These are phyloP conservation scores for Xylaria telfairii DNA, from an alignment of 495 filamentous ascomycete species.

Conservation along the genomic window DNA sequence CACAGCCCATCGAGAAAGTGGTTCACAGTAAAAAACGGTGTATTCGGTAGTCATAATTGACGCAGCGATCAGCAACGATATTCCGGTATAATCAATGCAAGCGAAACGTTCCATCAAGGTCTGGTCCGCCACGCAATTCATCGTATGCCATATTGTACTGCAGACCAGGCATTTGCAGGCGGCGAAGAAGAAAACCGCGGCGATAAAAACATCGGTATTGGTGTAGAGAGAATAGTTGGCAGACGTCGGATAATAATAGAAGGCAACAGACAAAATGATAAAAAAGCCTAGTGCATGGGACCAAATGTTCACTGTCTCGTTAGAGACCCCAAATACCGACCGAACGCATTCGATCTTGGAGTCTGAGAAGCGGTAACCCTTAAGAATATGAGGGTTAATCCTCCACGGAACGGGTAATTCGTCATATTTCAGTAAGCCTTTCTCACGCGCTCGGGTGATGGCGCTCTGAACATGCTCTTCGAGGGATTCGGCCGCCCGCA, in stretches of 20 bases:
- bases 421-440: slow-evolving; percentile 84
- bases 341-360: slow-evolving; percentile 84
- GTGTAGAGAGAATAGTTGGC: slow-evolving; percentile 86
- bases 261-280: slow-evolving; percentile 85
- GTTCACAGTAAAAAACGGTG: slow-evolving; percentile 98
- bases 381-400: slow-evolving; percentile 90
- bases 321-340: slow-evolving; percentile 82
- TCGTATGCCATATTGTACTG: slow-evolving; percentile 96
- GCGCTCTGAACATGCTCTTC: slow-evolving; percentile 82
- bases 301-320: slow-evolving; percentile 98
- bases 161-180: slow-evolving; percentile 96
- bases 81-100: slow-evolving; percentile 98
- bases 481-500: slow-evolving; percentile 74
- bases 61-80: slow-evolving; percentile 92
- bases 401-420: slow-evolving; percentile 92
- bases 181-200: slow-evolving; percentile 95
- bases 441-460: slow-evolving; percentile 76
- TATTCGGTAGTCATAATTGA: slow-evolving; percentile 99
- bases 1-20: slow-evolving; percentile 74
- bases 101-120: slow-evolving; percentile 92
- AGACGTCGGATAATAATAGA: slow-evolving; percentile 93
- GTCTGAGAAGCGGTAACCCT: slow-evolving; percentile 91
- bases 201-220: slow-evolving; percentile 84
- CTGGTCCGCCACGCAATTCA: slow-evolving; percentile 92
- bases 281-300: slow-evolving; percentile 87